Percentiles rank a stretch among this genome's conserved stretches.
phyloP scores from a whole-genome alignment of 257 asterid genomes.

The Solanum peruvianum region DNA sequence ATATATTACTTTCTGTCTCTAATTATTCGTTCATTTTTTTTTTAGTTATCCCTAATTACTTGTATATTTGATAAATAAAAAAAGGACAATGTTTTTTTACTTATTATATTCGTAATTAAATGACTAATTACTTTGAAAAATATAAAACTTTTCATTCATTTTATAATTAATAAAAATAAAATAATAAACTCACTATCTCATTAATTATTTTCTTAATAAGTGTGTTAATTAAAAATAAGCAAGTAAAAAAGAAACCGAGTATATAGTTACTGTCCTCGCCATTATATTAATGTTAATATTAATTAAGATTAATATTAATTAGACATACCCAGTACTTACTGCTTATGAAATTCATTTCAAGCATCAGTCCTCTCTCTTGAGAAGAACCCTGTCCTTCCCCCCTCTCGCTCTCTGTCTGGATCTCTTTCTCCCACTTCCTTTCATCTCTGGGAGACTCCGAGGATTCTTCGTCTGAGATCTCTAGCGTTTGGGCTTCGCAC shows the following conservation, averaged over 20 bases:
- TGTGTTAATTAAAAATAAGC: too few species aligned
- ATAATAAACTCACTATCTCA: fast-evolving
- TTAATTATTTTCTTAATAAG: too few species aligned
- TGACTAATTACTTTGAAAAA: too few species aligned
- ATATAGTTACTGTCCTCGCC: background rate
- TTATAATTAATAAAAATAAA: too few species aligned
- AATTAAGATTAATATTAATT: background rate
- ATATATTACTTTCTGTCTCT: fast-evolving
- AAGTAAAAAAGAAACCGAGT: too few species aligned
- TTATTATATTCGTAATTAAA: too few species aligned
- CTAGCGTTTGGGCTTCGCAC: slow-evolving; percentile 2
- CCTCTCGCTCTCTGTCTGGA: background rate
- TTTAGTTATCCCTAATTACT: fast-evolving
- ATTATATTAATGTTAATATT: background rate
- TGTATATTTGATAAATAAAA: fast-evolving
- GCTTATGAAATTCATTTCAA: background rate
- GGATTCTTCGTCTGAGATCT: slow-evolving; percentile 41
- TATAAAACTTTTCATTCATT: too few species aligned
- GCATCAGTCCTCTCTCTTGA: background rate
- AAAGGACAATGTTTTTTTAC: too few species aligned
- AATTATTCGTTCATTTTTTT: fast-evolving
- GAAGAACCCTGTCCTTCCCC: slow-evolving; percentile 6
- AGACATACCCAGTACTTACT: background rate
- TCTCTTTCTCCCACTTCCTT: slow-evolving; percentile 12
- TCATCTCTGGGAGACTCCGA: slow-evolving; percentile 14